A percentile compares a stretch with the other conserved stretches of the same genome.
phyloP scores from a whole-genome alignment of 177 flowering plant genomes.

The Vitis hybrid region DNA sequence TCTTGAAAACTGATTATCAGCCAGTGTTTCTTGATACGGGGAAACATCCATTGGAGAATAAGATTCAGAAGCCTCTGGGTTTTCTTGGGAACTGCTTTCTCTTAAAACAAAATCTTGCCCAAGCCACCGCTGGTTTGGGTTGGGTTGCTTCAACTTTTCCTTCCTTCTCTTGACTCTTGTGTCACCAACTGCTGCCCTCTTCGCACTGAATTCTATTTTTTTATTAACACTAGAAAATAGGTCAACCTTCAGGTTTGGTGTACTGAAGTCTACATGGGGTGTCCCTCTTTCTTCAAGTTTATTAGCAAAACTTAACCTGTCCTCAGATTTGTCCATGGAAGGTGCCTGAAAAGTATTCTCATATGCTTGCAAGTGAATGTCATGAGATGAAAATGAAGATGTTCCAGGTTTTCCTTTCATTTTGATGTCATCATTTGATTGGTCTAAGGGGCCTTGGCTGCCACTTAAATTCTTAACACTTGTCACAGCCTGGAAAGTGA shows the following conservation, averaged over 20 bases:
- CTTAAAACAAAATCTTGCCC: conserved; percentile 31
- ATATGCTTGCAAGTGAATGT: conserved; percentile 18
- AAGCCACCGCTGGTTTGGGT: conserved; percentile 28
- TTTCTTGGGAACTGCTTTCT: conserved; percentile 34
- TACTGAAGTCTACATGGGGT: conserved; percentile 38
- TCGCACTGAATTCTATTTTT: conserved; percentile 44
- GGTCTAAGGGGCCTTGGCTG: conserved; percentile 13
- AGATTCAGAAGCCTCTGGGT: conserved; percentile 44
- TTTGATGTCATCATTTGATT: conserved; percentile 15
- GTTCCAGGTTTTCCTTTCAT: conserved; percentile 11
- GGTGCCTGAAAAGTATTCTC: conserved; percentile 22
- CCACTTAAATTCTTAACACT: conserved; percentile 18
- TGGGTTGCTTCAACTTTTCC: conserved; percentile 44
- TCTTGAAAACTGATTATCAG: conserved; percentile 34
- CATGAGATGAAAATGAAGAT: conserved; percentile 26
- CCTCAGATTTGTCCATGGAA: conserved; percentile 19
- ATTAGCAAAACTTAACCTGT: conserved; percentile 33
- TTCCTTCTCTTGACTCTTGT: conserved; percentile 42
- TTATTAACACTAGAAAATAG: conserved; percentile 32
- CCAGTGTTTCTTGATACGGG: conserved; percentile 62
- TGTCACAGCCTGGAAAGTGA: conserved; percentile 25
- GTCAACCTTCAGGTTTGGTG: conserved; percentile 32
- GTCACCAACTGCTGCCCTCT: conserved; percentile 33
- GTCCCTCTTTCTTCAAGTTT: conserved; percentile 22
- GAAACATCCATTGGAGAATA: conserved; percentile 92